Evolutionary conservation across 495 filamentous ascomycete genomes (phyloP), one percentile per base, ranked within the genome.

Genomic region (Thozetella sp.): DNA sequence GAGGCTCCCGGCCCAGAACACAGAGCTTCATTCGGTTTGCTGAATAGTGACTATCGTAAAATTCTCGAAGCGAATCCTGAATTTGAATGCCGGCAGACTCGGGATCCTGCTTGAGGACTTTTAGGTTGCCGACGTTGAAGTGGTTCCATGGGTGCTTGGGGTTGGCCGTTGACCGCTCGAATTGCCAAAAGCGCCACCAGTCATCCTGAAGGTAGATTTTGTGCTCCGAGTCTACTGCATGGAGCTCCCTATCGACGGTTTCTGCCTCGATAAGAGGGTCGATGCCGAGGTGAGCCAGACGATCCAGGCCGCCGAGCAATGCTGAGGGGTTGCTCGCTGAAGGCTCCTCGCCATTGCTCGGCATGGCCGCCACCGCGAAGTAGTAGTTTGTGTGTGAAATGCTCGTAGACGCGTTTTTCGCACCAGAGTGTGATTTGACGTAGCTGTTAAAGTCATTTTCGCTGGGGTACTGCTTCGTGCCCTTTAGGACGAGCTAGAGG

Each of bases 201-300:
- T 99, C 95, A 72, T 85, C 96, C 76, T 99, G 95, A 22, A 99
- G 83, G 62, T 99, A 98, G 81, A 98, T 98, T 82, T 99, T 99
- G 76, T 98, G 97, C 70, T 99, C 95, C 0, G 95, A 98, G 75
- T 99, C 95, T 20, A 99, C 95, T n/a, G 95, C 95, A 59, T 80
- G 85, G 59, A 99, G 79, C 76, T 99, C 95, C 25, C 95, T 86
- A 62, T 99, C 95, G 34, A 99, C 71, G 2, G 94, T 97, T 34
- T 88, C 92, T 54, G 88, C 86, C 13, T 97, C 82, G 72, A 98
- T 98, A 20, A 99, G 85, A 0, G 95, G 95, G 22, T 86, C 83
- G 61, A 97, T 87, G 76, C 98, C 98, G 74, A 99, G 98, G 74
- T 98, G 96, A 37, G 96, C 92, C 72, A 99, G 98, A 24, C 93